Evolutionary conservation across 805 yeast genomes (phyloP).

Genomic region (Cyberlindnera euphorbiae): DNA sequence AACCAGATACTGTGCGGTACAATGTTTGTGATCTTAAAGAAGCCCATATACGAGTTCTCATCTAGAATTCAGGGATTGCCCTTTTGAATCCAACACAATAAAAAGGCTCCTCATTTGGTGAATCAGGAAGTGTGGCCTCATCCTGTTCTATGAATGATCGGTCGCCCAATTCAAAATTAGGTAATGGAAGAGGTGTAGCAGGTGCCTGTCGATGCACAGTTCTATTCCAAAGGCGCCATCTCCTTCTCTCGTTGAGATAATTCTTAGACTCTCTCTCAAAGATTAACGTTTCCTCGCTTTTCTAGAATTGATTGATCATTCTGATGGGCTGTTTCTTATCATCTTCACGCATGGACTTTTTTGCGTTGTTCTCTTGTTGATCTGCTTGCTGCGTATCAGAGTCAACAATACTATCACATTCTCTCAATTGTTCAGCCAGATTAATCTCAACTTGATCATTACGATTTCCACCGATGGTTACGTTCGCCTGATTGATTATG

Average conservation of each 20-base stretch:
- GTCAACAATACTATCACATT: too few relatives aligned
- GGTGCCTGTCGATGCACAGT: slow-evolving; percentile 3
- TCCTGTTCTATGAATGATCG: slow-evolving; percentile 14
- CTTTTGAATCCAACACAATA: slow-evolving; percentile 70
- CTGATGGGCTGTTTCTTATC: too few relatives aligned
- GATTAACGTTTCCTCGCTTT: neutral
- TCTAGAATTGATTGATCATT: too few relatives aligned
- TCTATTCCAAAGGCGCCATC: neutral
- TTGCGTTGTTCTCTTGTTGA: too few relatives aligned
- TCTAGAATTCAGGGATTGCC: slow-evolving; percentile 54
- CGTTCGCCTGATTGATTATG: too few relatives aligned
- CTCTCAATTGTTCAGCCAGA: too few relatives aligned
- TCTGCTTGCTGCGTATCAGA: too few relatives aligned
- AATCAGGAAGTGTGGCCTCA: neutral
- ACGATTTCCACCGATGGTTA: too few relatives aligned
- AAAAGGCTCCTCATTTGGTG: slow-evolving; percentile 53
- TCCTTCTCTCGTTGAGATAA: neutral
- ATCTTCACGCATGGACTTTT: too few relatives aligned
- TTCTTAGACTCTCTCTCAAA: neutral
- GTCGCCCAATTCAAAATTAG: slow-evolving; percentile 2
- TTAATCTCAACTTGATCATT: too few relatives aligned
- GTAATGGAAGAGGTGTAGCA: slow-evolving; percentile 7
- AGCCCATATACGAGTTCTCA: slow-evolving; percentile 84
- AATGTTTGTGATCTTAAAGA: slow-evolving; percentile 79
- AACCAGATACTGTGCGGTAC: slow-evolving; percentile 79